A percentile compares a stretch with the other conserved stretches of the same genome.
Evolutionary conservation across 306 rosid species (phyloP).

Genomic region (Quercus variabilis): DNA sequence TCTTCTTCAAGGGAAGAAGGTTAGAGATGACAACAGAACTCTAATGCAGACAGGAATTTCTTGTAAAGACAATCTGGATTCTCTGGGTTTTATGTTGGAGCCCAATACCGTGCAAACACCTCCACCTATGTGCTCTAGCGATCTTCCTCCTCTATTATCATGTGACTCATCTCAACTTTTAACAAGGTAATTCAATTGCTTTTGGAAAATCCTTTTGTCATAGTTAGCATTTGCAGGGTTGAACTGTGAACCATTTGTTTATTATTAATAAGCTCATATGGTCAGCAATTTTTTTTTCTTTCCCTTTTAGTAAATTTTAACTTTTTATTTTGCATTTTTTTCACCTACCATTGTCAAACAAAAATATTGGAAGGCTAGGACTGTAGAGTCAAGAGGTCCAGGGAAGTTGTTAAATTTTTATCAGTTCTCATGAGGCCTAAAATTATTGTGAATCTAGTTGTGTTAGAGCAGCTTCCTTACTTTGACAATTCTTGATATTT

Average conservation of each 20-base stretch:
- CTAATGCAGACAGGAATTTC: slow-evolving; percentile 78
- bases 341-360: not conserved
- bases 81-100: slow-evolving; percentile 73
- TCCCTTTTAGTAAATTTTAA: not conserved
- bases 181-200: slow-evolving; percentile 45
- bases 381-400: not conserved
- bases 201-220: slow-evolving; percentile 3
- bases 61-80: slow-evolving; percentile 64
- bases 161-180: slow-evolving; percentile 37
- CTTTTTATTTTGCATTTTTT: not conserved
- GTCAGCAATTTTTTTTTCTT: not conserved
- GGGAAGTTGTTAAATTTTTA: not conserved
- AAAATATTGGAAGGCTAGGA: not conserved
- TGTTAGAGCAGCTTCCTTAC: not conserved
- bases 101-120: slow-evolving; percentile 48
- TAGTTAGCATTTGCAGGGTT: not conserved
- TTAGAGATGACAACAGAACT: slow-evolving; percentile 74
- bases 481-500: not conserved
- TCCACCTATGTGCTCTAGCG: slow-evolving; percentile 36
- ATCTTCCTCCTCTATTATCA: slow-evolving; percentile 42
- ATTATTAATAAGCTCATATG: not conserved
- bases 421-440: not conserved
- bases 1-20: slow-evolving; percentile 66
- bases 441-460: not conserved
- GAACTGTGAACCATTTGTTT: not conserved